phyloP scores from a whole-genome alignment of 208 protist species.

The Leishmania martiniquensis region DNA sequence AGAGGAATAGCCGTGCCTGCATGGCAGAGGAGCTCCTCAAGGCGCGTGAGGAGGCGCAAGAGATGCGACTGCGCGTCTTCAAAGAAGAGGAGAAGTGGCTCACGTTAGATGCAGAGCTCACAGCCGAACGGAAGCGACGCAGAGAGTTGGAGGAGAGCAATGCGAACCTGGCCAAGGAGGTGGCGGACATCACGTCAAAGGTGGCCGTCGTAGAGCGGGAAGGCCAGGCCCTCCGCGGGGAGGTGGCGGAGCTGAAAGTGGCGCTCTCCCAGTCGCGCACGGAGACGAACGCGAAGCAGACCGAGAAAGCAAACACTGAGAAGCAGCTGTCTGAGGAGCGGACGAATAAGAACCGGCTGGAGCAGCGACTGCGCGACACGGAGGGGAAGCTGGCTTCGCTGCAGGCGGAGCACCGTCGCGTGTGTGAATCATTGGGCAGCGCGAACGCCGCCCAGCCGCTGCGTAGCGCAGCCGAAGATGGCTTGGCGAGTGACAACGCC shows the following conservation, averaged over 20 bases:
- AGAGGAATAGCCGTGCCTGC: conserved; percentile 16
- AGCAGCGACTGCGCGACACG: conserved; percentile 66
- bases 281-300: conserved; percentile 37
- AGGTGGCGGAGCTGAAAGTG: conserved; percentile 41
- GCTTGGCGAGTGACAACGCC: conserved; percentile 30
- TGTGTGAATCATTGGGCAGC: conserved; percentile 47
- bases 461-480: conserved; percentile 36
- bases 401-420: conserved; percentile 57
- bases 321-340: conserved; percentile 52
- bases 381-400: conserved; percentile 47
- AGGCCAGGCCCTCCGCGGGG: conserved; percentile 40
- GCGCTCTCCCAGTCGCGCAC: conserved; percentile 53
- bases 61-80: conserved; percentile 62
- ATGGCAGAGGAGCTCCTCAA: conserved; percentile 45
- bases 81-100: conserved; percentile 41
- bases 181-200: conserved; percentile 48
- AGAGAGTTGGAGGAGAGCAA: conserved; percentile 56
- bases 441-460: conserved; percentile 7
- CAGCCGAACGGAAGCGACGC: conserved; percentile 24
- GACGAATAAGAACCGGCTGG: conserved; percentile 52
- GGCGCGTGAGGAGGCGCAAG: conserved; percentile 66
- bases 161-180: conserved; percentile 48
- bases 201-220: conserved; percentile 43
- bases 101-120: conserved; percentile 50
- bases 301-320: conserved; percentile 47